These are phyloP conservation scores for Pelomyxa schiedti DNA, from an alignment of 78 protist genomes.

Conservation along the genomic window DNA sequence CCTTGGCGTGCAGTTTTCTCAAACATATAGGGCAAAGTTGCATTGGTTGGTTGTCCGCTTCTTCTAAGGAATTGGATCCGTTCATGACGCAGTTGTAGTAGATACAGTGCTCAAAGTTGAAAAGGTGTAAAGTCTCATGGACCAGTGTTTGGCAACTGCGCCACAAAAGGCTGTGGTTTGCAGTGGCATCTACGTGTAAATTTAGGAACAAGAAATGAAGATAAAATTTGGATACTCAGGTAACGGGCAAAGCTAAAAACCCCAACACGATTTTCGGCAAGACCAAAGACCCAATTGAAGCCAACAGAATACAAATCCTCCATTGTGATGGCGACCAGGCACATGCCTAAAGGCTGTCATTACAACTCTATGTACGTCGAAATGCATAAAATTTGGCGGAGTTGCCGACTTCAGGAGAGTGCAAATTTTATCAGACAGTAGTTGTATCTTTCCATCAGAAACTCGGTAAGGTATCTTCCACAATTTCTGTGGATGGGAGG, in stretches of 20 bases:
- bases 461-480: too few relatives aligned
- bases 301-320: neutral
- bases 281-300: neutral
- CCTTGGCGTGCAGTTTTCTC: too few relatives aligned
- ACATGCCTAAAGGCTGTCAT: neutral
- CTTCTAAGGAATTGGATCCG: conserved; percentile 10
- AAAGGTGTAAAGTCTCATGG: conserved; percentile 5
- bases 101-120: conserved; percentile 5
- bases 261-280: neutral
- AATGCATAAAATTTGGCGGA: too few relatives aligned
- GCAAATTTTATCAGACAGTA: neutral
- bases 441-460: neutral
- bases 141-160: neutral
- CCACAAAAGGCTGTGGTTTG: neutral
- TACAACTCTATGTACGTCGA: neutral
- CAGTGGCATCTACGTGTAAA: neutral
- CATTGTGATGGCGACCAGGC: neutral
- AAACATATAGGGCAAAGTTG: conserved; percentile 1
- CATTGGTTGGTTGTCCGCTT: neutral
- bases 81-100: conserved; percentile 4
- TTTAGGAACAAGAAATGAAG: neutral
- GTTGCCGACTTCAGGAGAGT: neutral
- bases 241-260: neutral
- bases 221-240: too few relatives aligned
- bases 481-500: too few relatives aligned